Evolutionary conservation across 164 flowering plant genomes (phyloP).

Genomic region (Chimonanthus salicifolius): DNA sequence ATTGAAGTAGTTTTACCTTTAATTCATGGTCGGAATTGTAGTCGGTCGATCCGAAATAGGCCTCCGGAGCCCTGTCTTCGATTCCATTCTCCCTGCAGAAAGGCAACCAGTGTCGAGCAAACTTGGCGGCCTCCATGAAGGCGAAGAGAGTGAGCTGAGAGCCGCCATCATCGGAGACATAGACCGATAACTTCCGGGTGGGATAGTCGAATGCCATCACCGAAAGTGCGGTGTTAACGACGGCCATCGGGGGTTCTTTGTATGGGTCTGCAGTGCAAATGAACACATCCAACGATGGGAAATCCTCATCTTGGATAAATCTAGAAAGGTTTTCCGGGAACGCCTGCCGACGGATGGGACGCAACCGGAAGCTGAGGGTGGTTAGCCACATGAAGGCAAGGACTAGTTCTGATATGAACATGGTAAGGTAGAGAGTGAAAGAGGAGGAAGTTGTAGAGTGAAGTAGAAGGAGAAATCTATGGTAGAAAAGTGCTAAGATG

Average conservation of each 20-base stretch:
- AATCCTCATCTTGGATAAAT: conserved; percentile 5
- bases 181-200: conserved; percentile 21
- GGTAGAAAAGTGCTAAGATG: conserved; percentile 37
- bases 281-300: conserved; percentile 27
- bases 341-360: conserved; percentile 16
- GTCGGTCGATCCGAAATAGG: conserved; percentile 10
- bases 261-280: conserved; percentile 34
- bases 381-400: conserved; percentile 25
- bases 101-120: conserved; percentile 29
- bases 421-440: conserved; percentile 1
- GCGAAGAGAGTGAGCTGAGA: conserved; percentile 29
- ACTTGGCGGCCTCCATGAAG: conserved; percentile 27
- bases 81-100: conserved; percentile 18
- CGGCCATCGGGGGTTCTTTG: conserved; percentile 25
- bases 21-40: neutral
- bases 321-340: conserved; percentile 18
- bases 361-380: conserved; percentile 14
- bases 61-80: conserved; percentile 20
- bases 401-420: conserved; percentile 16
- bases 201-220: conserved; percentile 30
- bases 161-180: conserved; percentile 33
- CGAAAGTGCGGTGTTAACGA: conserved; percentile 25
- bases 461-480: conserved; percentile 8
- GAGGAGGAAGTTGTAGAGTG: conserved; percentile 9
- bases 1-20: conserved; percentile 10